Percentiles rank a stretch among this genome's conserved stretches.
These are phyloP conservation scores for Mangifera indica DNA, from an alignment of 345 rosid genomes.

Conservation along the genomic window DNA sequence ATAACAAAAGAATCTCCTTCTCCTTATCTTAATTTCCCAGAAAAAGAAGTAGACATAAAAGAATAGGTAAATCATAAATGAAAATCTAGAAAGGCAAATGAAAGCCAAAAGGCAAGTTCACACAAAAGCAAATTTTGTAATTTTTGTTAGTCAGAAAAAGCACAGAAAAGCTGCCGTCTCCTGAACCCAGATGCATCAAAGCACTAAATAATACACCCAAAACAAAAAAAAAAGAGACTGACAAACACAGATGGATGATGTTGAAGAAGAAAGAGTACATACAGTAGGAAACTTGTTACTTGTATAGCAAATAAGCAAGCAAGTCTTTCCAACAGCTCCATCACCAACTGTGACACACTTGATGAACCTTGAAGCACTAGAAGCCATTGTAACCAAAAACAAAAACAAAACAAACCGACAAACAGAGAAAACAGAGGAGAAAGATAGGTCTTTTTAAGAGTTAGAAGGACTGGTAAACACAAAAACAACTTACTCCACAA, in stretches of 20 bases:
- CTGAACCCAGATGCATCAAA: constrained; percentile 42
- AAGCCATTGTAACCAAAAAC: constrained; percentile 46
- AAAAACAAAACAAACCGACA: constrained; percentile 11
- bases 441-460: neutral
- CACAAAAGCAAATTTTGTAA: constrained; percentile 16
- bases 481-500: neutral
- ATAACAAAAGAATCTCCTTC: constrained; percentile 5
- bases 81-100: constrained; percentile 16
- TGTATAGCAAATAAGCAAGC: constrained; percentile 86
- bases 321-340: constrained; percentile 87
- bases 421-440: constrained; percentile 6
- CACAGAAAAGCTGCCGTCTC: constrained; percentile 30
- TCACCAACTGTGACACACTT: constrained; percentile 87
- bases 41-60: neutral
- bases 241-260: constrained; percentile 19
- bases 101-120: constrained; percentile 11
- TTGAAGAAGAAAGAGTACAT: constrained; percentile 24
- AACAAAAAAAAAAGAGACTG: constrained; percentile 4
- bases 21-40: neutral
- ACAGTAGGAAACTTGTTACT: constrained; percentile 87
- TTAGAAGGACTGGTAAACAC: constrained; percentile 1
- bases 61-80: neutral
- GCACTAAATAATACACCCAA: constrained; percentile 16
- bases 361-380: constrained; percentile 70
- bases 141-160: constrained; percentile 13